phyloP scores from a whole-genome alignment of 768 basidiomycete genomes.

The Hericium erinaceus region DNA sequence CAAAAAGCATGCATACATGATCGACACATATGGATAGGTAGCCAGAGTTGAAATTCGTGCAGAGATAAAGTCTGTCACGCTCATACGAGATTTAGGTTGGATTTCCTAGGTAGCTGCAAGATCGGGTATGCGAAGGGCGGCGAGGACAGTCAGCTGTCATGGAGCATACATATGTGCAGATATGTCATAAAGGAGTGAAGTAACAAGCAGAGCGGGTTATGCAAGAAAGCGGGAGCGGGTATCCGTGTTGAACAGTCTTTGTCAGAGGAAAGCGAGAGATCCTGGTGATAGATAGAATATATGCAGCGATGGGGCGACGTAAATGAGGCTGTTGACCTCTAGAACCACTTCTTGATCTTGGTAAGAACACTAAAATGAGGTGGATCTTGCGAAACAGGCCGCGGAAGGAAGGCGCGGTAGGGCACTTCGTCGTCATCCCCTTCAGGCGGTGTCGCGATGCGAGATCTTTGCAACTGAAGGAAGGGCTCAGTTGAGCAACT shows the following conservation, averaged over 20 bases:
- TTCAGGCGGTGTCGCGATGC: slow-evolving; percentile 46
- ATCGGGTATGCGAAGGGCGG: too few species aligned
- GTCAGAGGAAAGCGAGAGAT: background rate
- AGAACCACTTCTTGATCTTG: too few species aligned
- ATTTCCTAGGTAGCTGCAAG: too few species aligned
- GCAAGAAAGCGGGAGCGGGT: slow-evolving; percentile 1
- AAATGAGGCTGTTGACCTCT: too few species aligned
- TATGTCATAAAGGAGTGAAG: background rate
- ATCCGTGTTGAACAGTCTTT: background rate
- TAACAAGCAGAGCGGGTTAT: background rate
- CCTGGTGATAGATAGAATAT: background rate
- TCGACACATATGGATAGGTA: too few species aligned
- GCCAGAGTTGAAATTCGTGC: too few species aligned
- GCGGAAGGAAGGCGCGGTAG: slow-evolving; percentile 9
- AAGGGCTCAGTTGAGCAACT: background rate
- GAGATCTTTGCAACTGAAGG: slow-evolving; percentile 54
- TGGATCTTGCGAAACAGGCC: slow-evolving; percentile 12
- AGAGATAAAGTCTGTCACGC: too few species aligned
- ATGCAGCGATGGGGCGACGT: background rate
- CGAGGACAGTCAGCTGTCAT: background rate
- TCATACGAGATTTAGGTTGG: too few species aligned
- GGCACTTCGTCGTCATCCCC: slow-evolving; percentile 27
- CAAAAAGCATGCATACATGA: too few species aligned
- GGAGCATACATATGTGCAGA: slow-evolving; percentile 1
- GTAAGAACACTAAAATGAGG: too few species aligned